phyloP scores from a whole-genome alignment of 768 basidiomycete species.

The Lanmaoa pseudosensibilis region DNA sequence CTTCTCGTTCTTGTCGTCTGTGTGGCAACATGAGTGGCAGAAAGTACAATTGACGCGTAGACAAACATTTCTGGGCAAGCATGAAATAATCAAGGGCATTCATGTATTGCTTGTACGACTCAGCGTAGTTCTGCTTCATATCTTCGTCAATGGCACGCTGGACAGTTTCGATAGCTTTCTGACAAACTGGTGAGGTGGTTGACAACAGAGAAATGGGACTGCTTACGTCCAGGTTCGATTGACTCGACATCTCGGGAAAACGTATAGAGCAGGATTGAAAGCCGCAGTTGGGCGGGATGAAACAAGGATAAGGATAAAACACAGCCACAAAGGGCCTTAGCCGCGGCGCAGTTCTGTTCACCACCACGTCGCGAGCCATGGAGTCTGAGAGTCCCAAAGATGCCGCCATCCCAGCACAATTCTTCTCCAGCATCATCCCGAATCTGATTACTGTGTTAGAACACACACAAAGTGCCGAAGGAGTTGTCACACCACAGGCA shows the following conservation, averaged over 20 bases:
- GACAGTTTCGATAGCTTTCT: constrained; percentile 89
- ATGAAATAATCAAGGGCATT: constrained; percentile 98
- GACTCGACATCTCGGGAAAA: constrained; percentile 38
- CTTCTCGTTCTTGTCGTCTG: constrained; percentile 90
- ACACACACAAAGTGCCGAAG: constrained; percentile 57
- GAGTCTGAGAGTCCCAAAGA: not conserved
- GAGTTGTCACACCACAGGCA: constrained; percentile 52
- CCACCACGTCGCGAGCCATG: constrained; percentile 3
- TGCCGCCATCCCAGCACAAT: constrained; percentile 39
- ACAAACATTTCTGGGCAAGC: constrained; percentile 88
- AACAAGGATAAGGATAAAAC: not conserved
- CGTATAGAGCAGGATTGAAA: not conserved
- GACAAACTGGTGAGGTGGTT: constrained; percentile 19
- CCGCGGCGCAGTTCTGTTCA: not conserved
- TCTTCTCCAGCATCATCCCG: constrained; percentile 57
- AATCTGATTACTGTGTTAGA: constrained; percentile 64
- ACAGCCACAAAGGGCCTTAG: constrained; percentile 17
- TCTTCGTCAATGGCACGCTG: constrained; percentile 93
- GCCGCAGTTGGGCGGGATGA: too few relatives aligned
- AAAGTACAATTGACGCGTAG: not conserved
- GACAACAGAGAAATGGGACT: not conserved
- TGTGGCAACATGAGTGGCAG: constrained; percentile 12
- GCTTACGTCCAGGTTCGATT: constrained; percentile 51
- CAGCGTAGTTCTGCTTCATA: constrained; percentile 86
- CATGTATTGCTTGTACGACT: constrained; percentile 93